Base-by-base conservation (phyloP, 805 yeast genomes). In the Metschnikowia proteae region DNA sequence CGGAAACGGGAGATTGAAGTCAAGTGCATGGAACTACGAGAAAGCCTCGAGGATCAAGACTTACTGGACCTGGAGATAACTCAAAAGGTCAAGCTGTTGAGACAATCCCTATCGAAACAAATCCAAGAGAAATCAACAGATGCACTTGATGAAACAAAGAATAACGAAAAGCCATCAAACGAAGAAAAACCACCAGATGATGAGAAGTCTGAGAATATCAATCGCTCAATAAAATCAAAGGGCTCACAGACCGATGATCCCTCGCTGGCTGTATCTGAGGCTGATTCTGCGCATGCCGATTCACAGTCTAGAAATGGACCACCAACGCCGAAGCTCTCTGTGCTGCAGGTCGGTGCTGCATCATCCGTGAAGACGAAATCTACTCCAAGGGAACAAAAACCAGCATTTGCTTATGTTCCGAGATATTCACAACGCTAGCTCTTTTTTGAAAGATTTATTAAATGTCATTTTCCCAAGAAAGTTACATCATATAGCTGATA, bases 1-100 rank as follows among this genome's bases (percentile, higher is more conserved):
- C 39, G 37, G 11, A 67, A 63, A 43, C 57, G 83, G 41, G 53
- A 54, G 17, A 57, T 78, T 1, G 82, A 78, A 43, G 66, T 79
- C 8, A 61, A 65, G 52, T 76, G 83, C 32, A 70, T 74, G 71
- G 80, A 79, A 38, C 68, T 74, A 27, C 56, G 83, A 23, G 85
- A 80, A 43, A 43, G 62, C 34, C 57, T 82, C 17, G 86, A 81
- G 52, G 84, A 80, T 27, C 66, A 70, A 6, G 69, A 64, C 11
- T 45, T 67, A 27, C 68, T 63, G 1, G 83, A 66, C 64, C 60
- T 49, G 1, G 60, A 53, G 23, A 63, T 70, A 9, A 31, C 25
- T 26, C 23, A 10, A 23, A 30, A 26, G 22, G 43, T 40, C n/a
- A 40, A 40, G n/a, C n/a, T 25, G 22, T 40, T 40, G 29, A 17